Percentiles rank a stretch among this genome's conserved stretches.
These are phyloP conservation scores for Leccinum pseudoinsigne DNA, from an alignment of 1,284 basidiomycete species.

Conservation along the genomic window DNA sequence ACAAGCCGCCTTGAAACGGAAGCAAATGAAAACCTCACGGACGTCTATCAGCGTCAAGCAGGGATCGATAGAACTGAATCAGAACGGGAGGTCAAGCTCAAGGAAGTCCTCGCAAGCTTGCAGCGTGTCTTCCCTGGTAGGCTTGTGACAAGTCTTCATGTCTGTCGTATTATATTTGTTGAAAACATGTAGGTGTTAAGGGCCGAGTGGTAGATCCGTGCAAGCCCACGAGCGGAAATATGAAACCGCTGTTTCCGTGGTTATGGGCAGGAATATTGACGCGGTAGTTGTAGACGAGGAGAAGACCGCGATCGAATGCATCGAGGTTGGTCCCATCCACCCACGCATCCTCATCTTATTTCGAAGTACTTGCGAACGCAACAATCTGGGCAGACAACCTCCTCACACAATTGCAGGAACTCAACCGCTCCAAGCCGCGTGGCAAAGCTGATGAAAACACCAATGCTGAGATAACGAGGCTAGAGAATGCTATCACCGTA, in stretches of 20 bases:
- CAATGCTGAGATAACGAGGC: constrained; percentile 71
- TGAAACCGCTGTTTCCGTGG: constrained; percentile 91
- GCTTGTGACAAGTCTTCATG: background rate
- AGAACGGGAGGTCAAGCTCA: constrained; percentile 82
- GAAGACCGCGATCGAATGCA: constrained; percentile 96
- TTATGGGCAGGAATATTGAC: constrained; percentile 94
- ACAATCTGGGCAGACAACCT: constrained; percentile 85
- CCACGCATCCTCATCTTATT: constrained; percentile 1
- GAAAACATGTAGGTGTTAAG: constrained; percentile 61
- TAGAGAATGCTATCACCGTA: constrained; percentile 75
- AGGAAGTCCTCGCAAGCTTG: constrained; percentile 76
- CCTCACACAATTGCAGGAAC: constrained; percentile 77
- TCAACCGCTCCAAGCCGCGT: constrained; percentile 80
- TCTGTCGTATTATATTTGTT: background rate
- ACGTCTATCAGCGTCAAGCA: constrained; percentile 84
- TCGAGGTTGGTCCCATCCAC: constrained; percentile 60
- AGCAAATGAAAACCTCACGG: constrained; percentile 88
- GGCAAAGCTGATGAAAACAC: constrained; percentile 83
- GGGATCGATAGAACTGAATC: constrained; percentile 85
- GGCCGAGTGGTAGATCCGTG: constrained; percentile 93
- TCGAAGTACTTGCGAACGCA: constrained; percentile 91
- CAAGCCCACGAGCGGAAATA: constrained; percentile 93
- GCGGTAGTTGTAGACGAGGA: constrained; percentile 96
- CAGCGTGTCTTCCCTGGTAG: constrained; percentile 86
- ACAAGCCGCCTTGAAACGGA: constrained; percentile 86